Percentiles rank a stretch among this genome's conserved stretches.
These are phyloP conservation scores for Limonium bicolor DNA, from an alignment of 148 eudicot genomes.

Conservation along the genomic window DNA sequence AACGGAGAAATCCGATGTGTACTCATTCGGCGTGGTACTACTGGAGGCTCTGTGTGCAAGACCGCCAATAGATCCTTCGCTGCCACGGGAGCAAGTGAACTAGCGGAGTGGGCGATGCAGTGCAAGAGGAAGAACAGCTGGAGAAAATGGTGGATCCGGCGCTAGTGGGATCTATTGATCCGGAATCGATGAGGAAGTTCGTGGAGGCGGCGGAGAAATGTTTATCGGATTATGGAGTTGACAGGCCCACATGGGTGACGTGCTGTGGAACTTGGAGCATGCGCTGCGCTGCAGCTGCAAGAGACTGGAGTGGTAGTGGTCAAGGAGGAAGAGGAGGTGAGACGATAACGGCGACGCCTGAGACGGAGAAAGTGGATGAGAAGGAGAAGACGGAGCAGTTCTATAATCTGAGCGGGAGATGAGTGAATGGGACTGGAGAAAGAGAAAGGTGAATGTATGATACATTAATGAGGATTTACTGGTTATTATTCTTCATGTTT, in stretches of 20 bases:
- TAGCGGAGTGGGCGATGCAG: slow-evolving; percentile 1
- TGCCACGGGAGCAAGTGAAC: slow-evolving; percentile 5
- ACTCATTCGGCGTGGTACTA: slow-evolving; percentile 2
- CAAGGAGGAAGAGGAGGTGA: too few species aligned
- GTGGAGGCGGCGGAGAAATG: slow-evolving; percentile 1
- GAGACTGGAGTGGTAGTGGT: background rate
- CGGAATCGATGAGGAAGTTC: background rate
- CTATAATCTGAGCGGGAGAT: too few species aligned
- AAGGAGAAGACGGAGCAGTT: too few species aligned
- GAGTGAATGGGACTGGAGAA: too few species aligned
- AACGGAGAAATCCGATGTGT: slow-evolving; percentile 3
- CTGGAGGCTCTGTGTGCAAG: slow-evolving; percentile 4
- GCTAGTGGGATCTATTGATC: background rate
- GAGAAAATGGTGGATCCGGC: background rate
- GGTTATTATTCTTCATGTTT: too few species aligned
- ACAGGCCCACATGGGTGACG: slow-evolving; percentile 2
- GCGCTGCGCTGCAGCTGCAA: background rate
- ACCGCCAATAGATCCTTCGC: slow-evolving; percentile 2
- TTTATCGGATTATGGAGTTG: slow-evolving; percentile 1
- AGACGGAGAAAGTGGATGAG: too few species aligned
- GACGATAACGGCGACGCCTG: too few species aligned
- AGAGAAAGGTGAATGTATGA: too few species aligned
- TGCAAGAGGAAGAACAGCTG: background rate
- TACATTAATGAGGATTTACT: too few species aligned
- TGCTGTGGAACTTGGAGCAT: slow-evolving; percentile 1